phyloP scores from a whole-genome alignment of 2,329 filamentous ascomycete genomes.

The Teratosphaeria viscida region DNA sequence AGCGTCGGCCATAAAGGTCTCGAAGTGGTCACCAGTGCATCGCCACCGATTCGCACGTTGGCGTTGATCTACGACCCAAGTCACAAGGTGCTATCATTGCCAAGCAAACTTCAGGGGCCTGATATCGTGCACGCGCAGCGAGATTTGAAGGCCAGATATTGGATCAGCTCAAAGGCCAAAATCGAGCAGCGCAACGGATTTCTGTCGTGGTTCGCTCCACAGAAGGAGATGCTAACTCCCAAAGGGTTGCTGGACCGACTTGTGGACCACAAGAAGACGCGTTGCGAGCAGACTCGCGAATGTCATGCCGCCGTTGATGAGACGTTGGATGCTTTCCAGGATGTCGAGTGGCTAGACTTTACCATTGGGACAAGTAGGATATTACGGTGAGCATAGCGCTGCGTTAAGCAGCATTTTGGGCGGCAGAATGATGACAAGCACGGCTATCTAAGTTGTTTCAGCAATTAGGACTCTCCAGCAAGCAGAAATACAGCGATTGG shows the following conservation, averaged over 20 bases:
- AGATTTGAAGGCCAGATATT: slow-evolving; percentile 47
- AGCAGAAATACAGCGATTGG: too few relatives aligned
- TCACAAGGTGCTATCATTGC: slow-evolving; percentile 42
- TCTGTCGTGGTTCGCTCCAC: slow-evolving; percentile 37
- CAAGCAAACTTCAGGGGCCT: background rate
- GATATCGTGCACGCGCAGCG: slow-evolving; percentile 36
- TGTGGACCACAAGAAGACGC: slow-evolving; percentile 21
- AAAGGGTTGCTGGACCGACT: slow-evolving; percentile 40
- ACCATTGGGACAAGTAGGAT: slow-evolving; percentile 47
- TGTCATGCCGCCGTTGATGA: slow-evolving; percentile 21
- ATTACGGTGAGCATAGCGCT: slow-evolving; percentile 27
- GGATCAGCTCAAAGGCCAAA: slow-evolving; percentile 57
- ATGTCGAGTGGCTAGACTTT: slow-evolving; percentile 42
- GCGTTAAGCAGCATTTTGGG: background rate
- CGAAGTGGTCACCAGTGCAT: slow-evolving; percentile 31
- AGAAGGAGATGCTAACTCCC: slow-evolving; percentile 31
- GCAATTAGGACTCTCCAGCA: too few relatives aligned
- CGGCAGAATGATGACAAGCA: too few relatives aligned
- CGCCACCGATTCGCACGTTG: slow-evolving; percentile 41
- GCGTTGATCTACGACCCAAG: slow-evolving; percentile 56
- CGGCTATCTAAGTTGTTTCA: too few relatives aligned
- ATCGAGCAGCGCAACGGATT: slow-evolving; percentile 49
- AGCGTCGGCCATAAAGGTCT: slow-evolving; percentile 43
- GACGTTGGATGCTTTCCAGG: slow-evolving; percentile 28
- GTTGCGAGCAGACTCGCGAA: slow-evolving; percentile 28